phyloP scores from a whole-genome alignment of 352 stramenopile genomes.

The Pythium coloratum region DNA sequence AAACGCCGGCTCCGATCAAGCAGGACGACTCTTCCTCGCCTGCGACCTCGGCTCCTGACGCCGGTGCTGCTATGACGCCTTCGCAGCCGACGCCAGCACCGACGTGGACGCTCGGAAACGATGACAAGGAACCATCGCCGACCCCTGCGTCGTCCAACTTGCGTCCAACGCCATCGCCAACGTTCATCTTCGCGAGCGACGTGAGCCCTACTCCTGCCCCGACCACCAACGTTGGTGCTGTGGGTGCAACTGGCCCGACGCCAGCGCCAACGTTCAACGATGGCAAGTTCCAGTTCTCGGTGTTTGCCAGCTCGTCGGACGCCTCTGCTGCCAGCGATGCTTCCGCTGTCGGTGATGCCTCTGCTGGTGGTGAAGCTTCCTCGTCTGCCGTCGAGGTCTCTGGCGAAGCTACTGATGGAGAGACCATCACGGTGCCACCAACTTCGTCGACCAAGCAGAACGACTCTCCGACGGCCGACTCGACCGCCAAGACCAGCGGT shows the following conservation, averaged over 20 bases:
- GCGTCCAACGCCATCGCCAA: slow-evolving; percentile 11
- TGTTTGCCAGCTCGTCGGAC: not conserved
- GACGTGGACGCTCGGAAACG: slow-evolving; percentile 8
- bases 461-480: slow-evolving; percentile 3
- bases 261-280: slow-evolving; percentile 8
- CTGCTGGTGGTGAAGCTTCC: not conserved
- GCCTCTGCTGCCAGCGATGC: not conserved
- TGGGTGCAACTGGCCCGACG: not conserved
- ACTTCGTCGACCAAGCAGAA: slow-evolving; percentile 1
- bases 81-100: slow-evolving; percentile 10
- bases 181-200: slow-evolving; percentile 2
- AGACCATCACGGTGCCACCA: not conserved
- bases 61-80: slow-evolving; percentile 7
- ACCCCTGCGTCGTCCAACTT: not conserved
- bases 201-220: slow-evolving; percentile 4
- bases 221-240: not conserved
- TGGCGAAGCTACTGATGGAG: not conserved
- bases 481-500: slow-evolving; percentile 8
- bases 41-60: slow-evolving; percentile 8
- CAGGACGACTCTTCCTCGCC: not conserved
- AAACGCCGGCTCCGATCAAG: not conserved
- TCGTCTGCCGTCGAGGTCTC: not conserved
- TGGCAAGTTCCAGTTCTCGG: not conserved
- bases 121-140: not conserved
- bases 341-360: not conserved